Percentiles rank a stretch among this genome's conserved stretches.
These are phyloP conservation scores for Phaffia rhodozyma DNA, from an alignment of 1,284 basidiomycete species.

Conservation along the genomic window DNA sequence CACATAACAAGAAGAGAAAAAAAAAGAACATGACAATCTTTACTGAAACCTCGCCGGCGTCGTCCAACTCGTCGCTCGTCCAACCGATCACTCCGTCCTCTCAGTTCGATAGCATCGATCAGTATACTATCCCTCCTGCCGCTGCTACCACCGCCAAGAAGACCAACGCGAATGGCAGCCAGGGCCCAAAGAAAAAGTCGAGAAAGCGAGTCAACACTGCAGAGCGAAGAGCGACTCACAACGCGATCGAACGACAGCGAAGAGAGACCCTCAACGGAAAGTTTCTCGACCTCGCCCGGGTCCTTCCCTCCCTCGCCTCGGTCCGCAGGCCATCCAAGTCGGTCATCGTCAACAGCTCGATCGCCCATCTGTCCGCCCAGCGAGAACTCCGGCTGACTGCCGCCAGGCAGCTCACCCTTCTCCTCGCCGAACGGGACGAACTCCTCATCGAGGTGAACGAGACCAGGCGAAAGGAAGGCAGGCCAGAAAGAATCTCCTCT, in stretches of 20 bases:
- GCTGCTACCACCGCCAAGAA: slow-evolving; percentile 19
- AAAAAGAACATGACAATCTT: slow-evolving; percentile 18
- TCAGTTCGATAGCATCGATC: slow-evolving; percentile 26
- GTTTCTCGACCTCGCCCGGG: slow-evolving; percentile 76
- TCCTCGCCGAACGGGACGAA: slow-evolving; percentile 65
- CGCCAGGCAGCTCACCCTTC: slow-evolving; percentile 56
- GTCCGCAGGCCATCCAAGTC: slow-evolving; percentile 87
- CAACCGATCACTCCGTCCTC: slow-evolving; percentile 10
- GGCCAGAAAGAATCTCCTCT: slow-evolving; percentile 42
- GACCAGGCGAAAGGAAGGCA: slow-evolving; percentile 53
- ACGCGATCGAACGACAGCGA: slow-evolving; percentile 83
- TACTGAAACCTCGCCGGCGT: slow-evolving; percentile 24
- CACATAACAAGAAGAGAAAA: slow-evolving; percentile 15
- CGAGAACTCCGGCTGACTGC: slow-evolving; percentile 66
- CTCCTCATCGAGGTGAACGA: slow-evolving; percentile 74
- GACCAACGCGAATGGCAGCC: slow-evolving; percentile 15
- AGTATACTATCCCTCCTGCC: slow-evolving; percentile 22
- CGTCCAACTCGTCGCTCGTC: slow-evolving; percentile 17
- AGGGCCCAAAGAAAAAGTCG: slow-evolving; percentile 48
- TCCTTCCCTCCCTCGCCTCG: slow-evolving; percentile 75
- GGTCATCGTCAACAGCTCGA: slow-evolving; percentile 83
- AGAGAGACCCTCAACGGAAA: slow-evolving; percentile 81
- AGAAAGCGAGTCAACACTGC: slow-evolving; percentile 71
- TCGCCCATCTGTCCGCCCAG: slow-evolving; percentile 67
- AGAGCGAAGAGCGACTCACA: slow-evolving; percentile 84